Evolutionary conservation across 768 basidiomycete species (phyloP), one percentile per base, ranked within the genome.

Genomic region (Sarcodon aspratus): DNA sequence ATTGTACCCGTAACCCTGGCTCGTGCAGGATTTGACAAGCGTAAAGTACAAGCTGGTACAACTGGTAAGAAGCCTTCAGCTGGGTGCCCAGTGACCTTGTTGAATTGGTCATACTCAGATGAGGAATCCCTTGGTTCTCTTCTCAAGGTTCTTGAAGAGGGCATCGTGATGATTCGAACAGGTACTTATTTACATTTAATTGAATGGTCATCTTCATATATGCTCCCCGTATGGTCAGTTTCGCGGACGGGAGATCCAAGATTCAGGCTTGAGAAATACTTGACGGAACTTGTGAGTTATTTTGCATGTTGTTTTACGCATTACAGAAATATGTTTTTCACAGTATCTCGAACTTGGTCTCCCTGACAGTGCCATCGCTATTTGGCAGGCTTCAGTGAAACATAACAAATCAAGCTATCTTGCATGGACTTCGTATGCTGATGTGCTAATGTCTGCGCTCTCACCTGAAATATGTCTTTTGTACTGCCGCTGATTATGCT

Each of bases 201-300:
- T 18, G 52, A 51, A 12, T 53, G 33, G 27, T 1, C 9, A 21
- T 9, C 38, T 32, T 48, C 15, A 7, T 46, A 44, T 8, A 13
- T 12, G n/a, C n/a, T n/a, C 33, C 31, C 18, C 42, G 36, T 46
- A 48, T 32, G 21, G 12, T 46, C 53, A 87, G 84, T 75, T 32
- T 76, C 78, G 0, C 73, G 75, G 51, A 61, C 67, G 3, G 90
- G 91, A 2, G 95, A 97, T 63, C 69, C 82, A 2, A 76, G 79
- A 40, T 67, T 89, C 45, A 77, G 85, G 44, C 66, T 97, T 32
- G 94, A 99, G 61, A 92, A 85, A 56, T 90, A 82, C 60, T 69
- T 94, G 13, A 74, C 82, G 36, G 74, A 77, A 43, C 67, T 88
- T 45, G 94, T 95, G 59, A 53, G 86, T 72, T 33, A 31, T 27